A percentile compares a stretch with the other conserved stretches of the same genome.
phyloP scores from a whole-genome alignment of 2,329 filamentous ascomycete species.

The Pseudophaeomoniella oleicola region DNA sequence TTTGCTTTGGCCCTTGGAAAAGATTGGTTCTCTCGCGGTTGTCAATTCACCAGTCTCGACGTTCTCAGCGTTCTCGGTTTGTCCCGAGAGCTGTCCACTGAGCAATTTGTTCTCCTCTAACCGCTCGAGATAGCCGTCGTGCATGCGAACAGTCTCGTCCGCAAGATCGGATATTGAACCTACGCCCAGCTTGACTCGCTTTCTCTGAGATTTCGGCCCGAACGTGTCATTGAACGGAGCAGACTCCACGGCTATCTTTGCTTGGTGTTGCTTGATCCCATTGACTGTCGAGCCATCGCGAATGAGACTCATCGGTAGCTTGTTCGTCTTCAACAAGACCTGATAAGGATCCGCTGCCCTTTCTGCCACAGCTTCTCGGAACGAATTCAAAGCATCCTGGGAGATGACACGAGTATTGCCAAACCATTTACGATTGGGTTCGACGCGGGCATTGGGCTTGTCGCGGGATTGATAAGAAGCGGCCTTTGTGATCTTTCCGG shows the following conservation, averaged over 20 bases:
- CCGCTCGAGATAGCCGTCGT: constrained; percentile 68
- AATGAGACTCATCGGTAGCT: constrained; percentile 90
- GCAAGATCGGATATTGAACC: constrained; percentile 71
- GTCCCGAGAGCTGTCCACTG: constrained; percentile 48
- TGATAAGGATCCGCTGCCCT: constrained; percentile 82
- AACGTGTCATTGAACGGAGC: constrained; percentile 80
- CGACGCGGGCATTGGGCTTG: constrained; percentile 68
- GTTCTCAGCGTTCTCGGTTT: constrained; percentile 25
- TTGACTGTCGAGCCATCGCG: constrained; percentile 59
- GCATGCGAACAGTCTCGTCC: constrained; percentile 62
- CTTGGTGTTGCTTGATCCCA: constrained; percentile 79
- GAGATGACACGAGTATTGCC: constrained; percentile 83
- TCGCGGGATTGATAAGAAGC: constrained; percentile 75
- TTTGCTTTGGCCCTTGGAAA: constrained; percentile 88
- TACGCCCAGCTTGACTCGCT: constrained; percentile 78
- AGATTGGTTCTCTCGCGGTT: constrained; percentile 69
- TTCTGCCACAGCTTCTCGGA: constrained; percentile 84
- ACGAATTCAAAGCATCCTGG: constrained; percentile 73
- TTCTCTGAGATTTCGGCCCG: constrained; percentile 82
- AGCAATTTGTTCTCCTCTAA: constrained; percentile 65
- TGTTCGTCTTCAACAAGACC: constrained; percentile 92
- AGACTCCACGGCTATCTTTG: constrained; percentile 84
- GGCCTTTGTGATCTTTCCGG: constrained; percentile 71
- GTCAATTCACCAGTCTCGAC: constrained; percentile 34
- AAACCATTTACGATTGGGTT: constrained; percentile 97